phyloP scores from a whole-genome alignment of 192 early-diverging fungal genomes.

The Backusella morwellensis region DNA sequence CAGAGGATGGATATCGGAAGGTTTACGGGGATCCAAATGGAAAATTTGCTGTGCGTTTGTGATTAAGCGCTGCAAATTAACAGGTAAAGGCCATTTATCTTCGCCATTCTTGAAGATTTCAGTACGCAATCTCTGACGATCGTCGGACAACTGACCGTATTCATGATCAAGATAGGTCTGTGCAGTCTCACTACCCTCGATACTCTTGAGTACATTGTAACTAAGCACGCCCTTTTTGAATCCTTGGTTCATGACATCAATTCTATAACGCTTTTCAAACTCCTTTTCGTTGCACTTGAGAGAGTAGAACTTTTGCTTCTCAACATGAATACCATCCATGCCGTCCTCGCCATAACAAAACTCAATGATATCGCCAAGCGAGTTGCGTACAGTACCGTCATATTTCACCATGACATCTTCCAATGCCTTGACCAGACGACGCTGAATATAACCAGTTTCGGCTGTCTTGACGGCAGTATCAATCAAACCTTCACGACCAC shows the following conservation, averaged over 20 bases:
- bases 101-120: constrained; percentile 80
- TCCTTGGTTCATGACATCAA: constrained; percentile 77
- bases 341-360: constrained; percentile 99
- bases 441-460: constrained; percentile 99
- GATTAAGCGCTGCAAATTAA: constrained; percentile 87
- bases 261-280: constrained; percentile 78
- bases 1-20: constrained; percentile 85
- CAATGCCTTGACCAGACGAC: constrained; percentile 95
- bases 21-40: constrained; percentile 72
- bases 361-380: constrained; percentile 90
- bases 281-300: constrained; percentile 64
- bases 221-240: constrained; percentile 66
- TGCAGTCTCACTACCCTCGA: constrained; percentile 82
- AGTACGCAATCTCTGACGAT: constrained; percentile 72
- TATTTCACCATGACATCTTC: constrained; percentile 98
- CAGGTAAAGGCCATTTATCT: constrained; percentile 83
- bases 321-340: constrained; percentile 91
- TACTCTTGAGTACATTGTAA: constrained; percentile 69
- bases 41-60: constrained; percentile 91
- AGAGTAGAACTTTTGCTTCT: constrained; percentile 59
- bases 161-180: constrained; percentile 62
- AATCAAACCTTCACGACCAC: constrained; percentile 99
- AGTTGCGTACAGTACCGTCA: constrained; percentile 96
- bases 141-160: constrained; percentile 58
- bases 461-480: constrained; percentile 99